A percentile compares a stretch with the other conserved stretches of the same genome.
phyloP scores from a whole-genome alignment of 1,284 basidiomycete genomes.

The Boletus albobrunnescens region DNA sequence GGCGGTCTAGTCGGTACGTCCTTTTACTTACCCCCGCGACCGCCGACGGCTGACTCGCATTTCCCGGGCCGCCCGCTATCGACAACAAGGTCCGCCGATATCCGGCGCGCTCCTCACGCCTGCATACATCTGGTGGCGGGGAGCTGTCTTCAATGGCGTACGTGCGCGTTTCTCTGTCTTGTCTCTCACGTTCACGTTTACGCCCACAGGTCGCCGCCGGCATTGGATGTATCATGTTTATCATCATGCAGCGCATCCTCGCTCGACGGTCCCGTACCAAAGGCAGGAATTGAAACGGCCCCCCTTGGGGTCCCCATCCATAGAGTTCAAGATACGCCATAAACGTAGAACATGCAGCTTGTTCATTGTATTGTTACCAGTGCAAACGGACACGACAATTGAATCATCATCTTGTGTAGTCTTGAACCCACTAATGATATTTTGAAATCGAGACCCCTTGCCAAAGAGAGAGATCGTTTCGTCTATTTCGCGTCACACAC shows the following conservation, averaged over 20 bases:
- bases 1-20: conserved; percentile 28
- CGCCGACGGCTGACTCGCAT: no score
- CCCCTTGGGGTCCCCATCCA: neutral
- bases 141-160: conserved; percentile 32
- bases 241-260: conserved; percentile 28
- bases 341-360: neutral
- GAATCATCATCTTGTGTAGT: no score
- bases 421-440: no score
- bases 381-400: no score
- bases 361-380: no score
- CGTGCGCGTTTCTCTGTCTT: neutral
- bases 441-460: no score
- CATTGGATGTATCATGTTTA: conserved; percentile 29
- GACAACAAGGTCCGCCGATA: conserved; percentile 27
- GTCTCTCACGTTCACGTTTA: neutral
- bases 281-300: neutral
- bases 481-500: conserved; percentile 12
- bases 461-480: no score
- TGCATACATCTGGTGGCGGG: conserved; percentile 31
- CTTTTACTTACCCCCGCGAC: no score
- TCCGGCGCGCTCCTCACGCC: conserved; percentile 29
- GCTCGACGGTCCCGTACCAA: conserved; percentile 7
- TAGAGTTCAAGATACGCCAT: neutral
- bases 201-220: conserved; percentile 15
- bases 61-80: no score